Base-by-base conservation (phyloP, 208 protist species). In the Acanthamoeba sp. region DNA sequence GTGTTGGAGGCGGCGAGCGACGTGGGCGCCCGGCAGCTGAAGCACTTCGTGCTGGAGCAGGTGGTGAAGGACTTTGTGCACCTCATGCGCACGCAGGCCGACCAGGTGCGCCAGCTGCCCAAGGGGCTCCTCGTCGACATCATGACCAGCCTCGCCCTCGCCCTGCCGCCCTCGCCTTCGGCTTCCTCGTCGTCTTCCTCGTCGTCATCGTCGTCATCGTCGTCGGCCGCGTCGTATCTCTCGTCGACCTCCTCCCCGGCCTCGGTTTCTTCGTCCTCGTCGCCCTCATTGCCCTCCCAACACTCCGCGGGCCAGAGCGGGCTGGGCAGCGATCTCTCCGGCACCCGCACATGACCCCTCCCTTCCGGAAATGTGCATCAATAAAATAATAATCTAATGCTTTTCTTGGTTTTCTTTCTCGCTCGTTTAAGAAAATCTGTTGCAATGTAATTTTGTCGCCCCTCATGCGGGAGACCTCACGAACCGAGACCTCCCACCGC, bases 31-130 rank as follows among this genome's bases (percentile, higher is more conserved):
- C 32, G 38, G 69, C 69, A 38, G 36, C 69, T 80, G 24, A 80
- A 38, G 69, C 36, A 38, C 69, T 80, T 34, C 22, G 36, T 80
- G 36, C 69, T 80, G 36, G 38, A 38, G 29, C 69, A 40, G 38
- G 38, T 80, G 36, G 69, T 80, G 29, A 22, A 80, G 29, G 69
- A 80, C 69, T 80, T 48, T 80, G 69, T 6, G 36, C 32, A 80
- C 69, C 69, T 80, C 24, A 80, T 80, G 69, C 36, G 38, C 36
- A 38, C 36, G 36, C 32, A 80, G 69, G 32, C 36, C 36, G 69
- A 80, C 36, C 36, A 80, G 20, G 69, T 80, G 36, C 38, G 36
- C 5, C 69, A 45, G 36, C 69, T 80, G 69, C 22, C 69, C 69
- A 80, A 80, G 69, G 36, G 18, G 18, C 38, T 80, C 36, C 38